phyloP scores from a whole-genome alignment of 306 rosid species.

The Sicyos baderoa region DNA sequence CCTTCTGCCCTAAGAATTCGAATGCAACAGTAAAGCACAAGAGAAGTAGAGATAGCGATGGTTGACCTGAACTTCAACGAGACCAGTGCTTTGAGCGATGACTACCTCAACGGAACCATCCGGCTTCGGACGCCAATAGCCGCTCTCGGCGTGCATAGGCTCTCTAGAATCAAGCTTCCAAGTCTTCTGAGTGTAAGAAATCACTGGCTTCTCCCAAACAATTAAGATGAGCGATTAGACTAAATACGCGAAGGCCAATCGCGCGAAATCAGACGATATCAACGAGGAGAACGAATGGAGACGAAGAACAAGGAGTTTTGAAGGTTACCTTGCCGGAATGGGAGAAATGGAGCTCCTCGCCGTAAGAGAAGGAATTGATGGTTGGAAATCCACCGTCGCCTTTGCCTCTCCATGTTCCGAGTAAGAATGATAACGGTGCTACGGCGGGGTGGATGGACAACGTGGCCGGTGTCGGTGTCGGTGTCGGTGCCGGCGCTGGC shows the following conservation, averaged over 20 bases:
- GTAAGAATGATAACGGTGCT: slow-evolving; percentile 50
- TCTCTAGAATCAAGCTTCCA: slow-evolving; percentile 69
- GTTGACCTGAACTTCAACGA: slow-evolving; percentile 74
- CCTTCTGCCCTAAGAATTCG: background rate
- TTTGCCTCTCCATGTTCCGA: slow-evolving; percentile 77
- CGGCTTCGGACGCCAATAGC: slow-evolving; percentile 72
- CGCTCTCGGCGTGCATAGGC: slow-evolving; percentile 86
- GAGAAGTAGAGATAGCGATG: slow-evolving; percentile 10
- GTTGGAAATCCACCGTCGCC: slow-evolving; percentile 86
- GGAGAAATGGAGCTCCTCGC: slow-evolving; percentile 61
- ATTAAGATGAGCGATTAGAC: slow-evolving; percentile 8
- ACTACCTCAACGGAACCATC: slow-evolving; percentile 70
- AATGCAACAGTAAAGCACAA: background rate
- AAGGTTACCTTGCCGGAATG: slow-evolving; percentile 56
- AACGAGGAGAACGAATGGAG: background rate
- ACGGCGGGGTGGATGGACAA: slow-evolving; percentile 45
- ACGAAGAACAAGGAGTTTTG: background rate
- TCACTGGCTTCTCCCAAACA: slow-evolving; percentile 48
- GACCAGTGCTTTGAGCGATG: slow-evolving; percentile 80
- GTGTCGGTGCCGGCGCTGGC: background rate
- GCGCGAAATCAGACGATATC: background rate
- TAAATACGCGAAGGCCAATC: background rate
- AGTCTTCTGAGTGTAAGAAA: slow-evolving; percentile 72
- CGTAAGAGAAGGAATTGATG: slow-evolving; percentile 67
- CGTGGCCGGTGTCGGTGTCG: background rate